Base-by-base conservation (phyloP, 2,329 filamentous ascomycete genomes). In the Phialophora macrospora region DNA sequence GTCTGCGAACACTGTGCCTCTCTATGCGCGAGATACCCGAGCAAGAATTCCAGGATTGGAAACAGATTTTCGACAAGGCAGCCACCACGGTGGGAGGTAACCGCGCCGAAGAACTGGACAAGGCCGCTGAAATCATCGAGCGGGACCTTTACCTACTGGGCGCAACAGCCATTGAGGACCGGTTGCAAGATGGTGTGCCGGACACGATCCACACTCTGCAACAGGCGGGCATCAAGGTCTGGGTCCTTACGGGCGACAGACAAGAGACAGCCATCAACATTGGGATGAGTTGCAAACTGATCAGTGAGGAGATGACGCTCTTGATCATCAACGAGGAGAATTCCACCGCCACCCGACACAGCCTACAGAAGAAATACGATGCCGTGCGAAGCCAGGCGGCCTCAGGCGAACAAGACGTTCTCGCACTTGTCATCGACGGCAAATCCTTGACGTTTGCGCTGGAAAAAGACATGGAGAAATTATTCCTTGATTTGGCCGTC, bases 241-340 rank as follows among this genome's bases (percentile, higher is more conserved):
- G 95, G 95, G 95, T 99, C 22, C 80, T 99, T 77, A 99, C 95
- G 46, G 95, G 95, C 73, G 95, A 99, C 82, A 88, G 95, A 73
- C 96, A 99, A 79, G 95, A 99, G 79, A 99, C 95, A 30, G 95
- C 95, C 63, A 99, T 99, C 85, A 99, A 99, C 77, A 99, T 99
- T 72, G 95, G 96, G 70, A 99, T 99, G 95, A 97, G 93, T 77
- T 99, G 95, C 81, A 98, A 98, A 80, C 85, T 99, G 57, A 92
- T 99, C 67, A 97, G 93, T 71, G 95, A 99, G 79, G 96, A 99
- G 73, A 99, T 99, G 95, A 97, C 95, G 75, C 85, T 99, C 11
- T 82, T 99, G 62, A 97, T 99, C 72, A 86, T 99, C 74, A 99
- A 99, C 74, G 95, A 99, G 76, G 93, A 98, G 73, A 85, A 82